phyloP scores from a whole-genome alignment of 306 rosid species.

The Canavalia gladiata region DNA sequence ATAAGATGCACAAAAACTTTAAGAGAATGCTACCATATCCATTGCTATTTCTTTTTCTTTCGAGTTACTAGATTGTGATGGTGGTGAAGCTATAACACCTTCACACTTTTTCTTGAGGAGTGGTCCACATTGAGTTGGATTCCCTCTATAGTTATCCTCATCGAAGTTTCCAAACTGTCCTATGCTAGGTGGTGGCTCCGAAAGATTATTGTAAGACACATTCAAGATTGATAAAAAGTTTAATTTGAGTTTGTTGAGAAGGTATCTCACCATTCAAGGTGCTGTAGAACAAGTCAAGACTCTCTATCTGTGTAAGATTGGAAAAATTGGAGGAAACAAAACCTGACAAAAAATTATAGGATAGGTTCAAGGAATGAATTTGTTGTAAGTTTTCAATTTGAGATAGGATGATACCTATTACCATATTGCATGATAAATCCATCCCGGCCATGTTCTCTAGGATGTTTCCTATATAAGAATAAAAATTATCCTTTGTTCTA shows the following conservation, averaged over 20 bases:
- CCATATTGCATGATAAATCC: neutral
- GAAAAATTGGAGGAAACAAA: too few relatives aligned
- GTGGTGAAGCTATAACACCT: neutral
- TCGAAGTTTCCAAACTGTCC: neutral
- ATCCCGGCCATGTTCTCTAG: neutral
- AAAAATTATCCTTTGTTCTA: neutral
- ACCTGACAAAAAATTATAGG: neutral
- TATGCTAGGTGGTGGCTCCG: neutral
- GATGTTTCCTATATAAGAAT: neutral
- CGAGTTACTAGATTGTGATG: neutral
- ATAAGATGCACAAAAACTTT: neutral
- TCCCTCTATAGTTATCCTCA: neutral
- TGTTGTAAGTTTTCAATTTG: neutral
- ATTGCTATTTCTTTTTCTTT: neutral
- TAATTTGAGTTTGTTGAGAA: too few relatives aligned
- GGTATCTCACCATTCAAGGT: too few relatives aligned
- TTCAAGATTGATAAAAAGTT: neutral
- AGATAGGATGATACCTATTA: neutral
- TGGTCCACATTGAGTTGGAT: too few relatives aligned
- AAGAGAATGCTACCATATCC: neutral
- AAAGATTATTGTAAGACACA: neutral
- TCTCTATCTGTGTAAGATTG: too few relatives aligned
- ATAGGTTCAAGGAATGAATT: neutral
- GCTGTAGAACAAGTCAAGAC: too few relatives aligned
- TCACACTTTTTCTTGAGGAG: neutral